Base-by-base conservation (phyloP, 768 basidiomycete genomes). In the Ramaria sp. region DNA sequence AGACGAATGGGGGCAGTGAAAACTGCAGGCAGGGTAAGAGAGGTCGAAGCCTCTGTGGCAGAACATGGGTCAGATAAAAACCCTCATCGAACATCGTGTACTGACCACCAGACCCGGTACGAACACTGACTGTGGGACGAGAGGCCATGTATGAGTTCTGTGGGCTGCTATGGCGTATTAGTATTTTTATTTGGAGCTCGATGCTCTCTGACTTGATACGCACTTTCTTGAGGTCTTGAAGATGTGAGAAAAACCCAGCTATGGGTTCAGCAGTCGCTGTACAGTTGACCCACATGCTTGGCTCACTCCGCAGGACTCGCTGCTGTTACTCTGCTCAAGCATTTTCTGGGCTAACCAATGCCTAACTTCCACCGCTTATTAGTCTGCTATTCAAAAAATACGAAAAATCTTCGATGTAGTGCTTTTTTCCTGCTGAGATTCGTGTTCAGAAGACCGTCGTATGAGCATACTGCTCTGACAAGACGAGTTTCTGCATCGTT, bases 1-100 rank as follows among this genome's bases (percentile, higher is more conserved):
- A 95, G 84, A 73, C 96, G 82, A 75, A 99, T 98, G 67, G 96
- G 95, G 39, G 95, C 96, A 66, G 92, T 94, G 68, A 99, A 78
- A 69, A 99, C 96, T 67, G 92, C 91, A 53, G 95, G 92, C 65
- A 94, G 88, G 57, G 91, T 88, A 53, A 94, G 83, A 48, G 92
- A 95, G 71, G 81, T 78, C 42, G 91, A 90, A 45, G 88, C 77
- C 80, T 92, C 90, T 89, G 63, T 50, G 51, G 57, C 53, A 66
- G 59, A 48, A 31, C 41, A 50, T 48, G 22, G 31, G 5, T 39
- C 19, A 20, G 30, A 51, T 27, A 27, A 45, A 34, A 15, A n/a
- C 13, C 12, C 48, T 0, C 9, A 43, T 0, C 12, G 30, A 56
- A 37, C 9, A 10, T 37, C 10, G 3, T 53, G 27, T 41, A 68